Evolutionary conservation across 495 filamentous ascomycete genomes (phyloP).

Genomic region (Podospora pseudoanserina): DNA sequence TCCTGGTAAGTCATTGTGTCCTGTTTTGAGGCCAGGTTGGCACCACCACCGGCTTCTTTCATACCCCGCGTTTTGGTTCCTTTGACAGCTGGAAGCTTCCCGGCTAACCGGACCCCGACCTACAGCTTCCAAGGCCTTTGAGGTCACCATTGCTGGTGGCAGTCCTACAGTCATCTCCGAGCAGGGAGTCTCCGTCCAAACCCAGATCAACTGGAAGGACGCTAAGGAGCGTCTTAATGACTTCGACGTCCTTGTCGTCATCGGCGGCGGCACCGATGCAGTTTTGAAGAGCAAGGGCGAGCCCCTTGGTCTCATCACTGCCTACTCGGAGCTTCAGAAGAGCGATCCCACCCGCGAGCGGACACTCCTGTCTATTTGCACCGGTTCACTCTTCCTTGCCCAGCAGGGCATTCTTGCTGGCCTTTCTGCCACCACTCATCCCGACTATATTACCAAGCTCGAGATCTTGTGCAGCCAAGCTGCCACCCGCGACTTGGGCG

Average conservation of each 20-base stretch:
- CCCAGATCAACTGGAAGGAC: conserved; percentile 65
- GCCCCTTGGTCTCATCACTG: conserved; percentile 60
- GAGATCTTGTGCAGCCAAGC: conserved; percentile 67
- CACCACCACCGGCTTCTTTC: neutral
- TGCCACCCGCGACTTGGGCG: conserved; percentile 51
- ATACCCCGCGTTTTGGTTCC: conserved; percentile 3
- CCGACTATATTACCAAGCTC: conserved; percentile 57
- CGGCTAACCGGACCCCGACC: neutral
- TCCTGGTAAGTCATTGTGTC: conserved; percentile 46
- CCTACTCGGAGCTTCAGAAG: conserved; percentile 64
- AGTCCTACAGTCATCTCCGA: conserved; percentile 57
- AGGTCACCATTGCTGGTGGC: conserved; percentile 64
- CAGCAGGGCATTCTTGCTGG: conserved; percentile 67
- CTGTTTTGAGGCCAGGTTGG: neutral
- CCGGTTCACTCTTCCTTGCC: conserved; percentile 68
- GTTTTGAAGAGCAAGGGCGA: conserved; percentile 57
- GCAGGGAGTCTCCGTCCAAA: conserved; percentile 70
- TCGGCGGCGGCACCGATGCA: conserved; percentile 56
- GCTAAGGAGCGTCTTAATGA: conserved; percentile 60
- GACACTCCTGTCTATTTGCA: conserved; percentile 71
- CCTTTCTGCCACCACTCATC: conserved; percentile 68
- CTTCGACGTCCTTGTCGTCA: conserved; percentile 68
- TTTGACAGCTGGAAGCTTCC: neutral
- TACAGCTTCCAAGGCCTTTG: conserved; percentile 55
- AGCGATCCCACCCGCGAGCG: conserved; percentile 66